phyloP scores from a whole-genome alignment of 345 rosid genomes.

The Eucalyptus coolabah region DNA sequence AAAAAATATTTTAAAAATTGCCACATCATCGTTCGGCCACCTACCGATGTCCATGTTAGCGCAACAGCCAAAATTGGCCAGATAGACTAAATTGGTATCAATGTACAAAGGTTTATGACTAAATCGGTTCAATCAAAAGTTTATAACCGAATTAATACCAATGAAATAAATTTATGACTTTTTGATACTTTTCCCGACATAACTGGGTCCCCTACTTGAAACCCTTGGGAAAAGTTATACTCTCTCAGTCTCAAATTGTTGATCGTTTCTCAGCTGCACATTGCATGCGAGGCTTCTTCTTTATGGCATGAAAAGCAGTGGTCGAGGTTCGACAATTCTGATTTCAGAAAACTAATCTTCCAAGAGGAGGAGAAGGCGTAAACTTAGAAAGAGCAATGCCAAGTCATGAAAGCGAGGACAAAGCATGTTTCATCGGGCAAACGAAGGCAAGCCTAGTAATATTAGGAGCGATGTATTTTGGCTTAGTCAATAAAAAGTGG shows the following conservation, averaged over 20 bases:
- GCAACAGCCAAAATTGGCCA: too few relatives aligned
- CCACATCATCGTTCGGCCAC: too few relatives aligned
- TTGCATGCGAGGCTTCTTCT: not conserved
- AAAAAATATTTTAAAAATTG: too few relatives aligned
- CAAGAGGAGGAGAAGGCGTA: not conserved
- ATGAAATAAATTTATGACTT: too few relatives aligned
- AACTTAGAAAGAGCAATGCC: fast-evolving
- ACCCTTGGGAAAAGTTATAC: not conserved
- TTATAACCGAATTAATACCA: too few relatives aligned
- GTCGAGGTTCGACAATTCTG: not conserved
- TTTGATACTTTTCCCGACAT: conserved; percentile 6
- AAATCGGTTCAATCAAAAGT: too few relatives aligned
- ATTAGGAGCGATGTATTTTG: not conserved
- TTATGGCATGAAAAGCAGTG: too few relatives aligned
- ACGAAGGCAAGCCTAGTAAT: not conserved
- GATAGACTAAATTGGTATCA: too few relatives aligned
- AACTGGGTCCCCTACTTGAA: not conserved
- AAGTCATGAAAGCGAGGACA: not conserved
- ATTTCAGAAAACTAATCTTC: not conserved
- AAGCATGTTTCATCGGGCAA: not conserved
- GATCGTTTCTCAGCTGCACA: not conserved
- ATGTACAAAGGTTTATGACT: too few relatives aligned
- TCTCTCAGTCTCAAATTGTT: not conserved
- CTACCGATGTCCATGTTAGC: too few relatives aligned
- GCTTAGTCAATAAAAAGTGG: not conserved